Conservation (phyloP, 345 rosid genomes). For the Turritis glabra region DNA sequence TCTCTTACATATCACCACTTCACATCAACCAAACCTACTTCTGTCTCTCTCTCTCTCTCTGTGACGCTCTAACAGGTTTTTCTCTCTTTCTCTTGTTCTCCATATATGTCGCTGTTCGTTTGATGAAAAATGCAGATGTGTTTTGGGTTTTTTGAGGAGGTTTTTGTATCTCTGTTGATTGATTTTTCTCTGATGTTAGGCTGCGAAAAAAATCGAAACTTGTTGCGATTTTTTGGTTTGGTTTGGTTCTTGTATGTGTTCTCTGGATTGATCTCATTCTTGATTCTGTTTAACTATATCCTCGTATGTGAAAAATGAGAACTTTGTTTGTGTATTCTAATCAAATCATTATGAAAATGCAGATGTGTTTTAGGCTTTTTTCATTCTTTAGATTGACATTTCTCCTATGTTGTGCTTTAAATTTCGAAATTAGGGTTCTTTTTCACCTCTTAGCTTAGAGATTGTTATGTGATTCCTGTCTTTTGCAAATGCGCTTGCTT, state of each 20-base stretch:
- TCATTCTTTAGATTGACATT: constrained; percentile 10
- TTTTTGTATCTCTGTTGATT: neutral
- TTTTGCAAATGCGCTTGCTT: no score
- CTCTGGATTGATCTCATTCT: constrained; percentile 9
- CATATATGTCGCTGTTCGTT: neutral
- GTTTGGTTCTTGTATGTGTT: neutral
- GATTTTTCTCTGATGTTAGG: constrained; percentile 7
- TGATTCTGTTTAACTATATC: neutral
- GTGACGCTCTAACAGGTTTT: constrained; percentile 21
- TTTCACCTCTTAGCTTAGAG: neutral
- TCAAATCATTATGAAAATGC: constrained; percentile 27
- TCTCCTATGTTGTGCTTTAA: neutral
- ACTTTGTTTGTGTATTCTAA: constrained; percentile 12
- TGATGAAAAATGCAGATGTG: constrained; percentile 15
- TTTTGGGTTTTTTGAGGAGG: neutral
- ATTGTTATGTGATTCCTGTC: no score
- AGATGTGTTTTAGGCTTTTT: neutral
- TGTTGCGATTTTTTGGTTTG: neutral
- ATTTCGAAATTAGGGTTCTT: neutral
- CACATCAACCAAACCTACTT: constrained; percentile 31
- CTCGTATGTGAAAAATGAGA: constrained; percentile 7
- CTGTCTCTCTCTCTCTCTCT: constrained; percentile 27
- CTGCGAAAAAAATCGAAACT: constrained; percentile 5
- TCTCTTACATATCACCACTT: constrained; percentile 17
- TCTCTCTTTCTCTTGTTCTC: constrained; percentile 1